Evolutionary conservation across 2,329 filamentous ascomycete species (phyloP).

Genomic region (Neofusicoccum laricinum): DNA sequence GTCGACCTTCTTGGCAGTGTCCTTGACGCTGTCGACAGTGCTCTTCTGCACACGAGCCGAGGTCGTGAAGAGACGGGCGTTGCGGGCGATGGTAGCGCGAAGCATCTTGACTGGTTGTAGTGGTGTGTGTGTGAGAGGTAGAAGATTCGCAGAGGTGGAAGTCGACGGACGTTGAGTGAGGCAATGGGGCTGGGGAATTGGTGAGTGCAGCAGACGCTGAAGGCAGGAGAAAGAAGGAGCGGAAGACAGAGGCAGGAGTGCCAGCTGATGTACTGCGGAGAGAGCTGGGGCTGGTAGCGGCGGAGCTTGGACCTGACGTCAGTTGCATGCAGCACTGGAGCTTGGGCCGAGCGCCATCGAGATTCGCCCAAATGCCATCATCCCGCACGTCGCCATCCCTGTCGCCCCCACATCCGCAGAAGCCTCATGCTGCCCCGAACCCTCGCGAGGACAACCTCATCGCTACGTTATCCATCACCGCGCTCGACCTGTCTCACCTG

Average conservation of each 20-base stretch:
- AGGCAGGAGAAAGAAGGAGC: background rate
- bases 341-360: slow-evolving; percentile 1
- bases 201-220: background rate
- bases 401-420: background rate
- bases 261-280: background rate
- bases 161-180: background rate
- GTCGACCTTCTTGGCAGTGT: slow-evolving; percentile 58
- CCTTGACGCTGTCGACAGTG: slow-evolving; percentile 55
- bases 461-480: background rate
- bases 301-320: background rate
- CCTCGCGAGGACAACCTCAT: background rate
- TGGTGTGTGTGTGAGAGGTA: background rate
- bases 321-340: background rate
- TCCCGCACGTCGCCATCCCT: slow-evolving; percentile 4
- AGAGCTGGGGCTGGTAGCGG: background rate
- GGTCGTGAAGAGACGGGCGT: slow-evolving; percentile 54
- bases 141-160: background rate
- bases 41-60: slow-evolving; percentile 49
- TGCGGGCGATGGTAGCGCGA: slow-evolving; percentile 43
- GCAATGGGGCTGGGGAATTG: background rate
- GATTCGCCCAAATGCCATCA: slow-evolving; percentile 10
- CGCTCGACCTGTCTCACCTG: background rate
- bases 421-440: background rate
- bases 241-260: background rate
- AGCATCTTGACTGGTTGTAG: slow-evolving; percentile 39